phyloP scores from a whole-genome alignment of 768 basidiomycete genomes.

The Phaeotremella skinneri region DNA sequence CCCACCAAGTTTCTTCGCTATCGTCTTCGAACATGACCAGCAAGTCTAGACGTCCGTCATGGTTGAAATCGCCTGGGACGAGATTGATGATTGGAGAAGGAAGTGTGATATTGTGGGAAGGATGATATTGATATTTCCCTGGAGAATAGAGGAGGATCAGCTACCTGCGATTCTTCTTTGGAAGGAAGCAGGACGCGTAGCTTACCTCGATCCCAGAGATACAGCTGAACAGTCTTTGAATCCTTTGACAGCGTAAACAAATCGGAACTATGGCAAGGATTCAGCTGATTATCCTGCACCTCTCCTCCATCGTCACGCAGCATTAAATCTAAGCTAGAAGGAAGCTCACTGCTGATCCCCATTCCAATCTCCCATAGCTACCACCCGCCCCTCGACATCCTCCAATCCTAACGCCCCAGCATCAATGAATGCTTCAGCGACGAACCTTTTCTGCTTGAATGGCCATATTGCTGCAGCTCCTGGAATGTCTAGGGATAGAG shows the following conservation, averaged over 20 bases:
- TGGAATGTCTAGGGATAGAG: not conserved
- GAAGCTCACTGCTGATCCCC: constrained; percentile 84
- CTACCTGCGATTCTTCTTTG: constrained; percentile 58
- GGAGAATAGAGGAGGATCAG: constrained; percentile 55
- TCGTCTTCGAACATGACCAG: constrained; percentile 74
- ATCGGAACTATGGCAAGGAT: constrained; percentile 62
- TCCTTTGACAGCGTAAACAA: constrained; percentile 71
- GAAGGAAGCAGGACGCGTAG: constrained; percentile 39
- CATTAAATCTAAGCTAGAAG: not conserved
- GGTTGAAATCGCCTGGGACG: constrained; percentile 88
- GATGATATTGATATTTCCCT: constrained; percentile 29
- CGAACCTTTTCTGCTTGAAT: constrained; percentile 80
- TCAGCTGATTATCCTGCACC: not conserved
- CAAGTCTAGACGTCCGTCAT: constrained; percentile 84
- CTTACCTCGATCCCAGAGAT: constrained; percentile 61
- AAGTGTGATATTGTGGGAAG: constrained; percentile 32
- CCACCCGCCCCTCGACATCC: constrained; percentile 63
- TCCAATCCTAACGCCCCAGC: constrained; percentile 77
- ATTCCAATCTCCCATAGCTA: constrained; percentile 93
- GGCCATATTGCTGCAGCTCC: constrained; percentile 62
- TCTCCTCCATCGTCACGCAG: not conserved
- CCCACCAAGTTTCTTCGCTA: constrained; percentile 54
- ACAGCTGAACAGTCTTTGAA: constrained; percentile 70
- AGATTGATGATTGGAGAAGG: constrained; percentile 66
- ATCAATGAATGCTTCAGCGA: constrained; percentile 71